Base-by-base conservation (phyloP, 2,329 filamentous ascomycete genomes). In the Aspergillus candidus region DNA sequence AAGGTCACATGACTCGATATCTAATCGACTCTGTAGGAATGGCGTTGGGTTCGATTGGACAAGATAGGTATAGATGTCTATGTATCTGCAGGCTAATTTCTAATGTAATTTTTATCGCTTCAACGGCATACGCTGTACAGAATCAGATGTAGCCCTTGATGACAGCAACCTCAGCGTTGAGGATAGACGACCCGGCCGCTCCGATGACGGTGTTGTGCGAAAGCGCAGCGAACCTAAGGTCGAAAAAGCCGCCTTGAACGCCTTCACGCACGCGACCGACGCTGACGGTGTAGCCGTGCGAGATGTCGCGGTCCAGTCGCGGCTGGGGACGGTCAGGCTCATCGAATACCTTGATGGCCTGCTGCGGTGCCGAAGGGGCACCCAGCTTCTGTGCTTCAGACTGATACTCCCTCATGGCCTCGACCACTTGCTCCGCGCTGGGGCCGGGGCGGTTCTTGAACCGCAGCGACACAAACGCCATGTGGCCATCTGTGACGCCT, bases 201-300 rank as follows among this genome's bases (percentile, higher is more conserved):
- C 91, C 91, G 64, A 98, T 91, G 44, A 98, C 86, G 49, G 91
- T 86, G 61, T 87, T 87, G 61, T 97, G 93, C 62, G 88, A 95
- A 56, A 97, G 73, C 17, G 89, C 88, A 50, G 93, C 90, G 68
- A 97, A 97, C 67, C 94, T 90, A 64, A 97, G 79, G 63, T 97
- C 93, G 60, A 96, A 96, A 53, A 95, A 84, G 14, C 87, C 88
- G 51, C 83, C 86, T 35, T 66, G 56, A 56, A 88, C 85, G 58
- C 95, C 90, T 66, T 91, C 83, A 37, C 93, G 75, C 22, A 96
- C 79, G 18, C 91, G 79, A 6, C 91, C 91, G 14, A 97, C 90
- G 57, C 86, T 93, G 32, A 96, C 88, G 3, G 90, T 86, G 63
- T 96, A 97, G 0, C 93, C 91, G 40, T 80, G 78, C 48, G 87